These are phyloP conservation scores for Ambrosia hybrid DNA, from an alignment of 140 eudicot species.

Conservation along the genomic window DNA sequence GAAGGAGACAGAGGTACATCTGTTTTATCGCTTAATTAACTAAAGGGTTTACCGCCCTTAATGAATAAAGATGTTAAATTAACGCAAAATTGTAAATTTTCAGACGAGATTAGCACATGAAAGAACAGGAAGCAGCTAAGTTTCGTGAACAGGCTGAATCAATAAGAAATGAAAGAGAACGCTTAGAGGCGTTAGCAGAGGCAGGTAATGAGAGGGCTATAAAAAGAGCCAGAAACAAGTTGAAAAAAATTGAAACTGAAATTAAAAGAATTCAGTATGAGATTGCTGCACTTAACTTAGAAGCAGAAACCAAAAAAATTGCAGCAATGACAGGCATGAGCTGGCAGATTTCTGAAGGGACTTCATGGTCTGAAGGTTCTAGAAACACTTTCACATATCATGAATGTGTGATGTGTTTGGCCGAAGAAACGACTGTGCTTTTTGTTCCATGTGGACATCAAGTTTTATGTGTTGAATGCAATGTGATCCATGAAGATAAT, in stretches of 20 bases:
- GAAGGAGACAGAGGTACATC: constrained; percentile 52
- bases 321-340: constrained; percentile 48
- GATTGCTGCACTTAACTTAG: constrained; percentile 42
- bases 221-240: constrained; percentile 27
- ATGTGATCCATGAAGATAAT: constrained; percentile 46
- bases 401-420: constrained; percentile 81
- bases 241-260: constrained; percentile 30
- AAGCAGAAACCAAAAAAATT: constrained; percentile 39
- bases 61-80: not conserved
- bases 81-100: not conserved
- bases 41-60: no score
- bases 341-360: constrained; percentile 22
- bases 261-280: constrained; percentile 35
- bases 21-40: not conserved
- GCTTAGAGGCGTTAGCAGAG: constrained; percentile 26
- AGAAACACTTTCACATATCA: constrained; percentile 29
- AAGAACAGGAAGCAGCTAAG: constrained; percentile 44
- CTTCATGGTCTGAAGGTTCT: constrained; percentile 31
- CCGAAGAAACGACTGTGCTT: constrained; percentile 55
- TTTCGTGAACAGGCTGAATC: constrained; percentile 23
- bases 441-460: constrained; percentile 81
- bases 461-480: constrained; percentile 60
- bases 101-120: constrained; percentile 51
- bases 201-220: constrained; percentile 34
- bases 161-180: constrained; percentile 36